Percentiles rank a stretch among this genome's conserved stretches.
Evolutionary conservation across 441 rosid species (phyloP).

Genomic region (Jatropha multifida): DNA sequence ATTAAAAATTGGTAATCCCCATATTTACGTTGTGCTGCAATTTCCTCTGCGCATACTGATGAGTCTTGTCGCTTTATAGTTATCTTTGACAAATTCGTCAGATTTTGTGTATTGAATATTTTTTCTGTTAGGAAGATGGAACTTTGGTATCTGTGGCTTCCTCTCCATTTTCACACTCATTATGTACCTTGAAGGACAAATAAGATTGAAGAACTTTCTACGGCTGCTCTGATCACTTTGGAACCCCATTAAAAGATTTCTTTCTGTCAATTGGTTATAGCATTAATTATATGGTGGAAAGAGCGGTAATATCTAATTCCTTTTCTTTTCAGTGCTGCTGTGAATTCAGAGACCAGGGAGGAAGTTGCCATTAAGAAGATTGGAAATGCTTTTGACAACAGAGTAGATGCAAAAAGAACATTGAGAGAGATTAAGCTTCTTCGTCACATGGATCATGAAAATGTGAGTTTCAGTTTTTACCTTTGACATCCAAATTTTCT

Average conservation of each 20-base stretch:
- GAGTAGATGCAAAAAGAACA: constrained; percentile 89
- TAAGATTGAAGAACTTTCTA: background rate
- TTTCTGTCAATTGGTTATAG: background rate
- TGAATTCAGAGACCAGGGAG: constrained; percentile 84
- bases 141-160: background rate
- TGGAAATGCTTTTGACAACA: constrained; percentile 94
- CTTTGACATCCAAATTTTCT: background rate
- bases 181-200: background rate
- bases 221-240: background rate
- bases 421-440: constrained; percentile 93
- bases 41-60: background rate
- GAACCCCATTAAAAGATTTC: background rate
- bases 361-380: constrained; percentile 97
- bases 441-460: constrained; percentile 93
- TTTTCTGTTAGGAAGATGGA: constrained; percentile 1
- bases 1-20: background rate
- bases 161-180: no score
- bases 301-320: background rate
- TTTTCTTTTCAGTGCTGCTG: constrained; percentile 71
- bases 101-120: background rate
- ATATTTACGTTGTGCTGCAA: background rate
- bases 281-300: background rate
- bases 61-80: background rate
- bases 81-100: background rate
- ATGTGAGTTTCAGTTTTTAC: constrained; percentile 40